A percentile compares a stretch with the other conserved stretches of the same genome.
Conservation (phyloP, 331 rosid genomes). For the Malus hybrid region DNA sequence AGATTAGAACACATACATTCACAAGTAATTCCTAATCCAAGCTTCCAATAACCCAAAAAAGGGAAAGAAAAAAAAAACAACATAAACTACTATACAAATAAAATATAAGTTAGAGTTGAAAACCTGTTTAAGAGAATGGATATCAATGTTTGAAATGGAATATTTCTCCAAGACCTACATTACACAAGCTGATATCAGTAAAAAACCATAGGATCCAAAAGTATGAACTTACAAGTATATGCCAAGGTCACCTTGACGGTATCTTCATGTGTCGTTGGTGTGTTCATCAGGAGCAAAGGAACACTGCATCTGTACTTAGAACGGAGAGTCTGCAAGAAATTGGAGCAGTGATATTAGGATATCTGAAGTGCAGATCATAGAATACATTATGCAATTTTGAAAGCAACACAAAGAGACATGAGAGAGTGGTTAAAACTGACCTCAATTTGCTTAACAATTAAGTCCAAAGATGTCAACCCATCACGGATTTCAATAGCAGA, state of each 20-base stretch:
- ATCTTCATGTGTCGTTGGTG: constrained; percentile 37
- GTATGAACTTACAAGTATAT: constrained; percentile 9
- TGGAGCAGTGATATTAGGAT: background rate
- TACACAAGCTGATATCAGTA: constrained; percentile 18
- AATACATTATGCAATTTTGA: background rate
- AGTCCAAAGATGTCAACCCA: constrained; percentile 47
- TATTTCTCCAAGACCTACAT: constrained; percentile 47
- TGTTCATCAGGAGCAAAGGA: constrained; percentile 48
- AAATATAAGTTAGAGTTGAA: background rate
- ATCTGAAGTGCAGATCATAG: constrained; percentile 8
- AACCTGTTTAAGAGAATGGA: constrained; percentile 49
- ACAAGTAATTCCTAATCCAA: background rate
- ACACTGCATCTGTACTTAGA: constrained; percentile 46
- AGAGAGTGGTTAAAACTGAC: constrained; percentile 16
- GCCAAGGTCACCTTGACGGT: constrained; percentile 39
- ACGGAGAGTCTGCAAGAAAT: constrained; percentile 39
- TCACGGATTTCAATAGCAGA: constrained; percentile 35
- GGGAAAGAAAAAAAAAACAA: background rate
- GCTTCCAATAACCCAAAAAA: background rate
- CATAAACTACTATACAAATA: constrained; percentile 2
- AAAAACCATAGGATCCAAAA: constrained; percentile 3
- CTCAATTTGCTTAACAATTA: constrained; percentile 56
- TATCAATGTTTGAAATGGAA: constrained; percentile 32
- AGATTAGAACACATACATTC: background rate
- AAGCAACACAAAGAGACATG: background rate